Evolutionary conservation across 106 monocot species (phyloP).

Genomic region (Acanthochlamys bracteata): DNA sequence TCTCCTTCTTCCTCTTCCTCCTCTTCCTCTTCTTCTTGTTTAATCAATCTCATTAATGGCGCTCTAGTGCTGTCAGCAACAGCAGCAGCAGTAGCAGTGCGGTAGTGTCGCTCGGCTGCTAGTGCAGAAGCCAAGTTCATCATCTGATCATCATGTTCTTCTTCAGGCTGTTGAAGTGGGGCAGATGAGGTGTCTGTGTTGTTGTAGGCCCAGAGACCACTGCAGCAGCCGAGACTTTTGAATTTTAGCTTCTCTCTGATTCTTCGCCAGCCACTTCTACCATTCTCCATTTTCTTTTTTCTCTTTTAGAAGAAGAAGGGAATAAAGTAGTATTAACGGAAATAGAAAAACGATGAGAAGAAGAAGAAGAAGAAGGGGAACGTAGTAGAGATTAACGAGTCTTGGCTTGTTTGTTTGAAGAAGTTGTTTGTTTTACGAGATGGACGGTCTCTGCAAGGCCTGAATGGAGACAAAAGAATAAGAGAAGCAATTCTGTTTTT

Average conservation of each 20-base stretch:
- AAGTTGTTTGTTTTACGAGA: no score
- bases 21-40: not conserved
- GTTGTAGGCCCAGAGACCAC: no score
- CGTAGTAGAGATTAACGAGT: not conserved
- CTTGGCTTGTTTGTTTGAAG: no score
- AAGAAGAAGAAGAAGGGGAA: not conserved
- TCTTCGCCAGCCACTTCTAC: not conserved
- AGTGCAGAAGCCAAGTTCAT: no score
- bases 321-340: not conserved
- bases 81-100: not conserved
- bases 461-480: no score
- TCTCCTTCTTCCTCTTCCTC: conserved; percentile 4
- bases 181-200: not conserved
- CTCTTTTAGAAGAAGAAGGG: not conserved
- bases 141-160: not conserved
- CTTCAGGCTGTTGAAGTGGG: not conserved
- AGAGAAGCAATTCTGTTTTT: no score
- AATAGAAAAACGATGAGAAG: not conserved
- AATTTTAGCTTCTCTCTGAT: no score
- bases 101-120: no score
- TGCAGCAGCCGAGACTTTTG: no score
- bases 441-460: no score
- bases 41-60: no score
- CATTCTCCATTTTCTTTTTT: not conserved
- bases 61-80: no score